Conservation (phyloP, 306 rosid genomes). For the Boehmeria nivea region DNA sequence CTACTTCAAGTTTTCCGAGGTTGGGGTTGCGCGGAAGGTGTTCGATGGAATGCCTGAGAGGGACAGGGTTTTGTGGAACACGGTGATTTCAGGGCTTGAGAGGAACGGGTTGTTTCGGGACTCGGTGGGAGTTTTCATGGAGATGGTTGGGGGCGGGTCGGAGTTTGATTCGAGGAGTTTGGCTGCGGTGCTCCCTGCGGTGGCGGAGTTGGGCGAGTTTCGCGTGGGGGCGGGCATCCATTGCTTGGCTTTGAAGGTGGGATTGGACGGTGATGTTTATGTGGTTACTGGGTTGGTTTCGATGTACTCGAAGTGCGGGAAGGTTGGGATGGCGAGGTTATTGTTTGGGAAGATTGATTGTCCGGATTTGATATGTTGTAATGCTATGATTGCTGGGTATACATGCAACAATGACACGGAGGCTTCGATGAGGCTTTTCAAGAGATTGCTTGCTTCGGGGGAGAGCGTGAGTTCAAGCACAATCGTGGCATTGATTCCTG, state of each 20-base stretch:
- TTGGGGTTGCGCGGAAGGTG: slow-evolving; percentile 63
- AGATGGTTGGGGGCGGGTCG: slow-evolving; percentile 47
- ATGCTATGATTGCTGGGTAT: slow-evolving; percentile 89
- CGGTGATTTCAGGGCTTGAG: slow-evolving; percentile 68
- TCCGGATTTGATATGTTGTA: slow-evolving; percentile 70
- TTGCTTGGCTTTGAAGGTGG: slow-evolving; percentile 58
- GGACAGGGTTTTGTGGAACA: slow-evolving; percentile 77
- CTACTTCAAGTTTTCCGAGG: slow-evolving; percentile 49
- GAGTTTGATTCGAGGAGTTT: slow-evolving; percentile 55
- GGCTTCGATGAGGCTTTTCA: slow-evolving; percentile 53
- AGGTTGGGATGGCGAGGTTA: slow-evolving; percentile 42
- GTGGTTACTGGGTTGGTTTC: slow-evolving; percentile 81
- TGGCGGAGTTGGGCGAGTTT: slow-evolving; percentile 66
- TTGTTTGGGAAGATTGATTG: slow-evolving; percentile 50
- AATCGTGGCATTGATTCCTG: slow-evolving; percentile 75
- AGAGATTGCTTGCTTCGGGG: slow-evolving; percentile 53
- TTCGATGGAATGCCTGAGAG: slow-evolving; percentile 59
- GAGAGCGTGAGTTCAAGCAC: slow-evolving; percentile 61
- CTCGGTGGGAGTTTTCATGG: slow-evolving; percentile 35
- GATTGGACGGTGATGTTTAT: slow-evolving; percentile 48
- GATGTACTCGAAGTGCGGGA: slow-evolving; percentile 68
- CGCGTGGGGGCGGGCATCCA: slow-evolving; percentile 61
- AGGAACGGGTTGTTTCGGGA: slow-evolving; percentile 52
- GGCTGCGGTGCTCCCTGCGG: slow-evolving; percentile 68
- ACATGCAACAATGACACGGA: slow-evolving; percentile 54